phyloP scores from a whole-genome alignment of 495 filamentous ascomycete species.

The Lasiosphaeria ovina region DNA sequence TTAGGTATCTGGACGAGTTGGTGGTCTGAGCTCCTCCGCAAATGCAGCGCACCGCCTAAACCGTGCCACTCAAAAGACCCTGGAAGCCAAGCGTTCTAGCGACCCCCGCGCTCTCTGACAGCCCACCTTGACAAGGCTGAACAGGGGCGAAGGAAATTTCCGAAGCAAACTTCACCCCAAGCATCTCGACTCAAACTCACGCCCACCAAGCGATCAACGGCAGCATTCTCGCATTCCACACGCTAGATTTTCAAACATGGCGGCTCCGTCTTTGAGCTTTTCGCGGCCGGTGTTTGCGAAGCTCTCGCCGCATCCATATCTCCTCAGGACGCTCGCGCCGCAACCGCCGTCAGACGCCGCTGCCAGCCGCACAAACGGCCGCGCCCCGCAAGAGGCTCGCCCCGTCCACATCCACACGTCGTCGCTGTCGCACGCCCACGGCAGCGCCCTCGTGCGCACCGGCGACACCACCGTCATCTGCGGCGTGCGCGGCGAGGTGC shows the following conservation, averaged over 20 bases:
- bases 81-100: background rate
- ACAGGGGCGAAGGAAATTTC: conserved; percentile 11
- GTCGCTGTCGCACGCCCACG: conserved; percentile 81
- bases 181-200: background rate
- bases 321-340: conserved; percentile 80
- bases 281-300: conserved; percentile 83
- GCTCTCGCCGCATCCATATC: conserved; percentile 83
- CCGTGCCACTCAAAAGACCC: background rate
- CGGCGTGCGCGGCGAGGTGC: conserved; percentile 81
- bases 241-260: conserved; percentile 18
- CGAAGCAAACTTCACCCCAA: background rate
- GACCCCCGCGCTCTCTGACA: background rate
- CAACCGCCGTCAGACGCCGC: conserved; percentile 50
- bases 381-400: conserved; percentile 66
- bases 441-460: conserved; percentile 79
- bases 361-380: conserved; percentile 70
- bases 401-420: conserved; percentile 69
- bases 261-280: conserved; percentile 56
- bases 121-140: conserved; percentile 22
- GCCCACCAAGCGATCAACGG: background rate
- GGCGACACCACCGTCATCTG: conserved; percentile 92
- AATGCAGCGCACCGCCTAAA: too few relatives aligned
- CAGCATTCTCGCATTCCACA: background rate
- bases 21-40: background rate
- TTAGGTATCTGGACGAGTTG: background rate